Conservation (phyloP, 2,329 filamentous ascomycete species). For the Epichloe gansuensis region DNA sequence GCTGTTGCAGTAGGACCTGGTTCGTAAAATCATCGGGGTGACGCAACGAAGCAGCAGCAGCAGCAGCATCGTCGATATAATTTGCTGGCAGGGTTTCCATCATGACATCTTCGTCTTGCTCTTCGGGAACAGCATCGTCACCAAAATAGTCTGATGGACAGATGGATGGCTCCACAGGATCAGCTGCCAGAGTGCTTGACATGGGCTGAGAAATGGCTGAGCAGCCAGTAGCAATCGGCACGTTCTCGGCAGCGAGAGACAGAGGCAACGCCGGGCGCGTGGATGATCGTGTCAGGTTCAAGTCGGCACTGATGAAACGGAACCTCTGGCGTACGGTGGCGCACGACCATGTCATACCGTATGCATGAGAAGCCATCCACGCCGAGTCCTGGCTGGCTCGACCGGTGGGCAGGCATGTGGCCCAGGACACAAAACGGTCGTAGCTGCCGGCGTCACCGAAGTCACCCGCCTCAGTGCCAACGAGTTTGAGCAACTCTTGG, state of each 20-base stretch:
- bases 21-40: slow-evolving; percentile 32
- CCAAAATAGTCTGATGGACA: slow-evolving; percentile 32
- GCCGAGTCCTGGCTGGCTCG: slow-evolving; percentile 37
- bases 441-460: slow-evolving; percentile 35
- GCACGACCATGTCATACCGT: slow-evolving; percentile 56
- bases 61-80: slow-evolving; percentile 7
- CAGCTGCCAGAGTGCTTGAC: slow-evolving; percentile 20
- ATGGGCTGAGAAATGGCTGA: slow-evolving; percentile 18
- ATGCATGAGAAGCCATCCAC: slow-evolving; percentile 41
- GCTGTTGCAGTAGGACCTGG: slow-evolving; percentile 21
- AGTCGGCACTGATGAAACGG: slow-evolving; percentile 51
- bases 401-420: slow-evolving; percentile 40
- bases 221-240: slow-evolving; percentile 8
- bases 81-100: slow-evolving; percentile 1
- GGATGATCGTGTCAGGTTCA: slow-evolving; percentile 14
- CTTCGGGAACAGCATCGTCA: slow-evolving; percentile 13
- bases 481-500: slow-evolving; percentile 39
- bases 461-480: slow-evolving; percentile 37
- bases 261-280: slow-evolving; percentile 27
- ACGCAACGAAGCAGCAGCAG: slow-evolving; percentile 13
- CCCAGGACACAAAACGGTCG: slow-evolving; percentile 56
- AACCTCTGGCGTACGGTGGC: slow-evolving; percentile 56
- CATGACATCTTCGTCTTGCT: slow-evolving; percentile 2
- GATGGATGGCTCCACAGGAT: slow-evolving; percentile 8
- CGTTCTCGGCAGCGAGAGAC: slow-evolving; percentile 23